These are phyloP conservation scores for Fusarium sp. DNA, from an alignment of 2,329 filamentous ascomycete genomes.

Conservation along the genomic window DNA sequence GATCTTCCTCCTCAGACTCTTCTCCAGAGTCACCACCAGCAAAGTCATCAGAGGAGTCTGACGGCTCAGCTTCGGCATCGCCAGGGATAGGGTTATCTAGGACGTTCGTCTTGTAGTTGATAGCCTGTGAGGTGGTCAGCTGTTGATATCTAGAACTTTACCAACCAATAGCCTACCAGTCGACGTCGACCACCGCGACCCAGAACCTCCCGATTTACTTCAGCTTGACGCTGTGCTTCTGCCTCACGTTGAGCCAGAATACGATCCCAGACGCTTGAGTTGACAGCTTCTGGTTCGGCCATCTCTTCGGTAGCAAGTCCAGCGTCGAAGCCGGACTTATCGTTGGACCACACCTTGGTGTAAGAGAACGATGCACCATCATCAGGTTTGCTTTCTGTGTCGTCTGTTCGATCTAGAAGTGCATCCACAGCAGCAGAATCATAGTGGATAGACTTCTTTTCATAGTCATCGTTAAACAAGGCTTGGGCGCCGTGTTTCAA, in stretches of 20 bases:
- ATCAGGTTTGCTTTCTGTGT: conserved; percentile 76
- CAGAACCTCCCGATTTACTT: conserved; percentile 75
- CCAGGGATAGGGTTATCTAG: conserved; percentile 39
- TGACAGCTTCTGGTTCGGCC: conserved; percentile 65
- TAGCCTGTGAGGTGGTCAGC: conserved; percentile 44
- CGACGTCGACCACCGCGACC: conserved; percentile 85
- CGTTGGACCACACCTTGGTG: conserved; percentile 91
- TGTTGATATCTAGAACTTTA: neutral
- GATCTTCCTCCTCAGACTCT: conserved; percentile 38
- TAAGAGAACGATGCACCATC: conserved; percentile 89
- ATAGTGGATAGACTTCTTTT: conserved; percentile 80
- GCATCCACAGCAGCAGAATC: conserved; percentile 86
- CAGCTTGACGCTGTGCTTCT: conserved; percentile 77
- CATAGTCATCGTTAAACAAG: conserved; percentile 80
- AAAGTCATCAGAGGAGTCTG: conserved; percentile 51
- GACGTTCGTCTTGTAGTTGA: conserved; percentile 50
- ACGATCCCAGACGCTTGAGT: conserved; percentile 84
- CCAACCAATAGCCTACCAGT: conserved; percentile 42
- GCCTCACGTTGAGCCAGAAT: conserved; percentile 87
- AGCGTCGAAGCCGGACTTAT: conserved; percentile 74
- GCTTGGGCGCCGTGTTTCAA: conserved; percentile 88
- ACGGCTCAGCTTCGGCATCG: conserved; percentile 43
- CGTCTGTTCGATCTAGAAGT: conserved; percentile 85
- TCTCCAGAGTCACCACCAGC: conserved; percentile 48
- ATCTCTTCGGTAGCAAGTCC: conserved; percentile 64